Percentiles rank a stretch among this genome's conserved stretches.
Conservation (phyloP, 176 grass and related monocot genomes). For the Hordeum vulgare region DNA sequence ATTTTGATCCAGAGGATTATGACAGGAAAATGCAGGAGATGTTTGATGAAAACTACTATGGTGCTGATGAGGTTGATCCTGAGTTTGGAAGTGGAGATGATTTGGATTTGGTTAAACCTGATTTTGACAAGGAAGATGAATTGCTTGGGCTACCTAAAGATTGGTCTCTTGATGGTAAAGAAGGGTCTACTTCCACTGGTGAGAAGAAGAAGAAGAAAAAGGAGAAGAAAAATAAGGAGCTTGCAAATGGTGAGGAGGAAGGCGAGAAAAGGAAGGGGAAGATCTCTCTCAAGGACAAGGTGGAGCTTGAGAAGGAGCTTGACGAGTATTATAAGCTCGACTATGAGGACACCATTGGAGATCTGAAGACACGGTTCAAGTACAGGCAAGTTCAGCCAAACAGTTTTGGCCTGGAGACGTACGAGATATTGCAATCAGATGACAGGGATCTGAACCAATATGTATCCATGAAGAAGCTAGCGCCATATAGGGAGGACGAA, state of each 20-base stretch:
- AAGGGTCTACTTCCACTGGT: conserved; percentile 35
- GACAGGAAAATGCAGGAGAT: conserved; percentile 80
- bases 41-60: conserved; percentile 69
- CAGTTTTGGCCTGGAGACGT: conserved; percentile 46
- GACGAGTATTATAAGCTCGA: conserved; percentile 96
- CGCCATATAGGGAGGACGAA: conserved; percentile 73
- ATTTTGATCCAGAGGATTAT: conserved; percentile 87
- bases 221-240: conserved; percentile 23
- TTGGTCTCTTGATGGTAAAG: conserved; percentile 32
- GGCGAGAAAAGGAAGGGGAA: conserved; percentile 42
- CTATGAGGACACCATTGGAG: conserved; percentile 88
- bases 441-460: conserved; percentile 88
- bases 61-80: conserved; percentile 62
- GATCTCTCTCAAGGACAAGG: conserved; percentile 73
- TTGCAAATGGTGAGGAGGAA: conserved; percentile 1
- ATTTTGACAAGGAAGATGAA: conserved; percentile 90
- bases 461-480: conserved; percentile 91
- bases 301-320: conserved; percentile 89
- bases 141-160: conserved; percentile 60
- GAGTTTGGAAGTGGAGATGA: conserved; percentile 57
- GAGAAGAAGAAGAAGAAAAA: conserved; percentile 31
- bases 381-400: conserved; percentile 65
- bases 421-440: conserved; percentile 55
- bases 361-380: conserved; percentile 92
- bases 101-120: conserved; percentile 58